A percentile compares a stretch with the other conserved stretches of the same genome.
Conservation (phyloP, 495 filamentous ascomycete species). For the Daldinia childiae region DNA sequence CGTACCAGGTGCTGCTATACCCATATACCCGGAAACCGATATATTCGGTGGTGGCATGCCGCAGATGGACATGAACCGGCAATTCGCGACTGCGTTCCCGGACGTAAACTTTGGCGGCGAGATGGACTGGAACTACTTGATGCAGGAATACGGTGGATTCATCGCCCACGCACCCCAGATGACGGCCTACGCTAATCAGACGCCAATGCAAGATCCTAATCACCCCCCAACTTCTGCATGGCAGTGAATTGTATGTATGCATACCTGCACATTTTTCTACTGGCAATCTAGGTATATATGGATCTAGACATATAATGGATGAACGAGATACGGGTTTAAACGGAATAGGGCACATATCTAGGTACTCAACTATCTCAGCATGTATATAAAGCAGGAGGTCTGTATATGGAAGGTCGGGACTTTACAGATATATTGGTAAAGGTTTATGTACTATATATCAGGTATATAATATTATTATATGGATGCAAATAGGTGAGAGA, state of each 20-base stretch:
- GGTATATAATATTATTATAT: neutral
- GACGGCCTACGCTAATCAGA: slow-evolving; percentile 36
- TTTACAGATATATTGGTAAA: neutral
- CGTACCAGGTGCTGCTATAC: slow-evolving; percentile 22
- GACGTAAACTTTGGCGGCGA: slow-evolving; percentile 52
- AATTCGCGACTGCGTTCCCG: slow-evolving; percentile 46
- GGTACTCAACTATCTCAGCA: slow-evolving; percentile 1
- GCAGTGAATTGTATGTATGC: slow-evolving; percentile 21
- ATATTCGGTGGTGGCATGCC: slow-evolving; percentile 39
- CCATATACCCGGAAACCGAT: slow-evolving; percentile 38
- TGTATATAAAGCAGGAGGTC: slow-evolving; percentile 21
- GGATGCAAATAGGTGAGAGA: neutral
- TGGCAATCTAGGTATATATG: slow-evolving; percentile 4
- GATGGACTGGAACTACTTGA: slow-evolving; percentile 58
- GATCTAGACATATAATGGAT: neutral
- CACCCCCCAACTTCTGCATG: slow-evolving; percentile 19
- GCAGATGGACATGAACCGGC: slow-evolving; percentile 40
- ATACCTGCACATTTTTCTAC: neutral
- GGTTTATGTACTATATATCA: neutral
- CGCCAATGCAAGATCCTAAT: slow-evolving; percentile 27
- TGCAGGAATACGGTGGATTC: slow-evolving; percentile 54
- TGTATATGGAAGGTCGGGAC: neutral
- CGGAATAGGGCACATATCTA: slow-evolving; percentile 20
- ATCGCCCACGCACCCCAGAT: slow-evolving; percentile 37
- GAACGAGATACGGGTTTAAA: neutral